These are phyloP conservation scores for Salvia rosmarinus DNA, from an alignment of 257 asterid genomes.

Conservation along the genomic window DNA sequence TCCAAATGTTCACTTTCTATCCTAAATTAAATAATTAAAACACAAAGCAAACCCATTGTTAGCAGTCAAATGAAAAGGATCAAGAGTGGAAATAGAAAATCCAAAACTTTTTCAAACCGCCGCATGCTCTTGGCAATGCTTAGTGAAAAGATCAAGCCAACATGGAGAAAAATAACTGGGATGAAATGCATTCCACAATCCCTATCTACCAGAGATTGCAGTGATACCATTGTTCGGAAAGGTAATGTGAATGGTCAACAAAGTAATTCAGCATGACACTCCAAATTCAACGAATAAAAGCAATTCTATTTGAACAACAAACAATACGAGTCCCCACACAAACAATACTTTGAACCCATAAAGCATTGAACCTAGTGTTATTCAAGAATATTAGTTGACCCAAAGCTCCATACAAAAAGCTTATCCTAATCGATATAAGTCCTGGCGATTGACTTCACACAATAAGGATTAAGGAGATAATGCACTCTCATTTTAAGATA, in stretches of 20 bases:
- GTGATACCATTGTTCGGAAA: neutral
- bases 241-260: neutral
- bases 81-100: neutral
- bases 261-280: neutral
- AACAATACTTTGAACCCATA: too few relatives aligned
- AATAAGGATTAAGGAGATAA: neutral
- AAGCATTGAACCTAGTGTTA: too few relatives aligned
- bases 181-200: neutral
- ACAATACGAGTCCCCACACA: neutral
- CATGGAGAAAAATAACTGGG: neutral
- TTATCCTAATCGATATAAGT: too few relatives aligned
- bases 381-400: neutral
- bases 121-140: neutral
- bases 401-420: too few relatives aligned
- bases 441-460: neutral
- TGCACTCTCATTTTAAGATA: neutral
- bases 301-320: neutral
- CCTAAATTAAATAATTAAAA: too few relatives aligned
- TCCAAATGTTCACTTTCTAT: neutral
- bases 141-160: neutral
- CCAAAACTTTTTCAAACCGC: neutral
- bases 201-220: neutral
- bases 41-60: neutral
- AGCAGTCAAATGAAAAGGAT: neutral
- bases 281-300: neutral